Evolutionary conservation across 2,329 filamentous ascomycete species (phyloP), one percentile per base, ranked within the genome.

Genomic region (Xylariaceae sp.): DNA sequence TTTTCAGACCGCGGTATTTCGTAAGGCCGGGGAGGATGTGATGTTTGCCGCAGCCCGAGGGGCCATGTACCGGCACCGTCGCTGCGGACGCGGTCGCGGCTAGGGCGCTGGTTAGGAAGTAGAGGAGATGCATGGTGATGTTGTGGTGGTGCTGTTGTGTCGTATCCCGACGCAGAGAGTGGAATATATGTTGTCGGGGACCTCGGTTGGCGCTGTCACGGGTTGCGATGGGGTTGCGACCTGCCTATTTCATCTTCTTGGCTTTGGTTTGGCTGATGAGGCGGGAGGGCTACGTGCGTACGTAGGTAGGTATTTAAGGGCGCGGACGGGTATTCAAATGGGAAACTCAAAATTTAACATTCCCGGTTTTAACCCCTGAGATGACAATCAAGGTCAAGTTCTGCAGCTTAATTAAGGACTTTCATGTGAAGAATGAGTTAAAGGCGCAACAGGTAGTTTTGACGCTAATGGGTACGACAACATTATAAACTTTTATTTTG

Each of bases 1-100:
- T 77, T 35, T 66, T 70, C 8, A 80, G 57, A 8, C 61, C 65
- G 45, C 73, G 71, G 23, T 70, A 67, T 18, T 66, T 65, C 45
- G 71, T 70, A 57, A 72, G 57, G 34, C 66, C 66, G 9, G 66
- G 62, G 54, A 71, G 60, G 37, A 65, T 52, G 47, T 73, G 70
- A 4, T 55, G 56, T 57, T 73, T 73, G 50, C 72, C 72, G 55
- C 73, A 75, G 9, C 73, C 73, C 44, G 45, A 63, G 56, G 64
- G 3, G 4, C 37, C 10, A 1, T 11, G 6, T 8, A 57, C 51
- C 34, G 61, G 60, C 3, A 58, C 51, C 18, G 62, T 55, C 5
- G 64, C 8, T 5, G 41, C 56, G n/a, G 57, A 47, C 15, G 58
- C 55, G 17, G 57, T 48, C 18, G 56, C 57, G 8, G 59, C 61